Evolutionary conservation across 2,329 filamentous ascomycete genomes (phyloP), one percentile per base, ranked within the genome.

Genomic region (Trichoderma harzianum): DNA sequence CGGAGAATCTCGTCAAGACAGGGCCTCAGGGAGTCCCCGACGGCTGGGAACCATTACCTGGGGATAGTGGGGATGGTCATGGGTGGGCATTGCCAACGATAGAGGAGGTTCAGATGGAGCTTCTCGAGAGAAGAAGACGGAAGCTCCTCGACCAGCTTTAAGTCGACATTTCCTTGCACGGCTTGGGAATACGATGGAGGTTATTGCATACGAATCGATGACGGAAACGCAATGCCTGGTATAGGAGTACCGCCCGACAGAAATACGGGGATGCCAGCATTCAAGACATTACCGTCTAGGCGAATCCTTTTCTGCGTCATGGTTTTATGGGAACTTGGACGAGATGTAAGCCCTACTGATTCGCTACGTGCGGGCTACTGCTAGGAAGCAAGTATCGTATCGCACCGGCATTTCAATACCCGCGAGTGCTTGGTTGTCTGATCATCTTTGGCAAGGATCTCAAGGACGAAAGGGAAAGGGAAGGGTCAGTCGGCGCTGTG

Each of bases 31-130:
- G 88, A 72, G 83, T 85, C 2, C 91, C 90, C 18, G 88, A 89
- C 4, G 91, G 88, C 14, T 98, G 95, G 94, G 91, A 96, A 77
- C 87, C 93, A 47, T 83, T 99, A 76, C 96, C 96, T 0, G 96
- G 95, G 0, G 94, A 98, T 82, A 85, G 86, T 3, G 95, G 94
- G 1, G 94, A 97, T 80, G 95, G 95, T 0, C 85, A 90, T 47
- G 88, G 86, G 61, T 98, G 95, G 95, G 89, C 89, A 74, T 81
- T 98, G 77, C 96, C 96, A 10, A 95, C 92, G 6, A 83, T 94
- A 71, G 94, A 97, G 24, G 93, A 98, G 80, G 95, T 98, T n/a
- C 94, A 98, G 82, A 90, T 95, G 78, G 96, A 98, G 82, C 84
- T 99, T 76, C 88, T 99, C 69, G 94, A 98, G 75, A 87, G 95